Percentiles rank a stretch among this genome's conserved stretches.
These are phyloP conservation scores for Taphrina wiesneri DNA, from an alignment of 1,139 yeast species.

Conservation along the genomic window DNA sequence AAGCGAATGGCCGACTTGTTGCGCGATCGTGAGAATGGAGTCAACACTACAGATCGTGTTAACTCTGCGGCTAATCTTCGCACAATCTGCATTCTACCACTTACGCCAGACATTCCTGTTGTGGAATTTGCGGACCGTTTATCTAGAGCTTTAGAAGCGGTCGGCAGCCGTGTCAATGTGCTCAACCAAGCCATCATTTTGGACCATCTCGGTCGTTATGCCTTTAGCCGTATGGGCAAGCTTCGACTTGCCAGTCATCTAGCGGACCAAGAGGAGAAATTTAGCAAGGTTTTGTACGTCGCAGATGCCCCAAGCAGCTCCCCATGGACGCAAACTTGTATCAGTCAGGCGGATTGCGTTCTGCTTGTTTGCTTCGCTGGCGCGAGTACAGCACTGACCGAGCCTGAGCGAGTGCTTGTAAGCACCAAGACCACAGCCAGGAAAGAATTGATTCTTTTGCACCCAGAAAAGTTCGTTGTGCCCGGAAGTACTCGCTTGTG, in stretches of 20 bases:
- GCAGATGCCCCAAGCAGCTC: constrained; percentile 79
- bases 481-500: constrained; percentile 85
- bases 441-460: constrained; percentile 81
- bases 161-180: constrained; percentile 59
- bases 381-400: constrained; percentile 73
- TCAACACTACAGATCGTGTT: background rate
- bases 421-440: constrained; percentile 82
- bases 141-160: constrained; percentile 60
- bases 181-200: constrained; percentile 80
- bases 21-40: constrained; percentile 36
- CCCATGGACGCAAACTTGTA: constrained; percentile 89
- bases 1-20: constrained; percentile 53
- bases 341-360: constrained; percentile 92
- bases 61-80: constrained; percentile 52
- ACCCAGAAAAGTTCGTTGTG: constrained; percentile 75
- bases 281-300: constrained; percentile 80
- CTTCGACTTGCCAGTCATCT: constrained; percentile 84
- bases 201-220: constrained; percentile 82
- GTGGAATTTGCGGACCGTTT: constrained; percentile 76
- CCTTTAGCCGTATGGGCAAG: constrained; percentile 84
- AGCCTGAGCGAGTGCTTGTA: constrained; percentile 73
- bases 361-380: constrained; percentile 54
- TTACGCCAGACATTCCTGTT: constrained; percentile 77
- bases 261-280: constrained; percentile 86
- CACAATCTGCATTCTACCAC: constrained; percentile 82